Evolutionary conservation across 2,329 filamentous ascomycete species (phyloP), one percentile per base, ranked within the genome.

Genomic region (Metarhizium rileyi): DNA sequence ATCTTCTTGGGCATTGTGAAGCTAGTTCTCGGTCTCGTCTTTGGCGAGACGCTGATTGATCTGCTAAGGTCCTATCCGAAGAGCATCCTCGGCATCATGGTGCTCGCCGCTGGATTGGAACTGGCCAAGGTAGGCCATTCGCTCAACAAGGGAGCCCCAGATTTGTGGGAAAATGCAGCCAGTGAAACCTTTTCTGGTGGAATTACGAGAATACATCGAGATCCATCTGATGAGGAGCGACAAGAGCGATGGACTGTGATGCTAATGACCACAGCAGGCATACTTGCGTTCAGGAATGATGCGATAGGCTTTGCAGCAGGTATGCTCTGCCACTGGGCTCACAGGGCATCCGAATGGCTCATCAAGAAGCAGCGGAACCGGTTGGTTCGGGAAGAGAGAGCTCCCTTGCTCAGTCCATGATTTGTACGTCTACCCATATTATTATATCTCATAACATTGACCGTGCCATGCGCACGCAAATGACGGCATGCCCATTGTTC

Each of bases 201-300:
- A 26, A 59, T 65, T 50, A 57, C 63, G 3, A 75, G 76, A 56
- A 67, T 61, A 23, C 71, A 76, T 26, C 72, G 76, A 20, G 69
- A 74, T 7, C 64, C 86, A 2, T 79, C 76, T 1, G 83, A 89
- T 16, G 71, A 79, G 47, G 87, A 93, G 66, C 77, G 82, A 43
- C 77, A 77, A 50, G 81, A 88, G 63, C 76, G 90, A 50, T 95
- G 88, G 86, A 87, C 82, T 22, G 84, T 95, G 0, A 94, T 96
- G 90, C 75, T 95, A 51, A 84, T 90, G 53, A 97, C 91, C 0
- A 81, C 88, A 8, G 90, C 87, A 0, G 78, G 85, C 3, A 76
- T 95, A 48, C 67, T 97, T 46, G 89, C 88, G 0, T 95, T 95
- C 60, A 86, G 82, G 64, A 97, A 96, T 61, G 90, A 95, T 66